phyloP scores from a whole-genome alignment of 805 yeast genomes.

The Alloascoidea africana region DNA sequence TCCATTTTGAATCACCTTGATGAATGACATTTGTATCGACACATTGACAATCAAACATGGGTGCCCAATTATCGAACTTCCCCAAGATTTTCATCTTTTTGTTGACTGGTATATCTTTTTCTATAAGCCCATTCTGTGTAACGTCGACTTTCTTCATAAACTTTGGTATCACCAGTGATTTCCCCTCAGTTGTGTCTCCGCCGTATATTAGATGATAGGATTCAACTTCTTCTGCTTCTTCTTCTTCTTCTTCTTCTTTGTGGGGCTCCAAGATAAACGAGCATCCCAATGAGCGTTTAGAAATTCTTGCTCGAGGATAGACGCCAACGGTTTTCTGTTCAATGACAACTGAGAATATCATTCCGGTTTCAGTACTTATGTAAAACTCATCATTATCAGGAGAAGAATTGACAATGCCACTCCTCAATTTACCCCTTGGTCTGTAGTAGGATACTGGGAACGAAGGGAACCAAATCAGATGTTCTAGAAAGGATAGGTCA shows the following conservation, averaged over 20 bases:
- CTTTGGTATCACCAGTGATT: slow-evolving; percentile 18
- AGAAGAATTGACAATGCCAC: no score
- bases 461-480: slow-evolving; percentile 9
- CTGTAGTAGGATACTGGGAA: slow-evolving; percentile 27
- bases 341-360: slow-evolving; percentile 12
- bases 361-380: slow-evolving; percentile 14
- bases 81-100: slow-evolving; percentile 7
- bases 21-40: slow-evolving; percentile 13
- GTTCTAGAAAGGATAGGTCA: slow-evolving; percentile 20
- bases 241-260: slow-evolving; percentile 8
- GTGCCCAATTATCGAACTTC: slow-evolving; percentile 32
- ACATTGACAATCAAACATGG: slow-evolving; percentile 25
- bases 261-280: slow-evolving; percentile 12
- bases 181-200: slow-evolving; percentile 25
- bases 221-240: slow-evolving; percentile 4
- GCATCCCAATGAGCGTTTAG: slow-evolving; percentile 22
- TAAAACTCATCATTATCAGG: slow-evolving; percentile 9
- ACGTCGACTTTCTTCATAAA: slow-evolving; percentile 9
- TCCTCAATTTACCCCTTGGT: no score
- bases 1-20: slow-evolving; percentile 14
- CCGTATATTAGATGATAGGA: slow-evolving; percentile 17
- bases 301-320: slow-evolving; percentile 21
- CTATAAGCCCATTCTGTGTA: slow-evolving; percentile 4
- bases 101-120: slow-evolving; percentile 5
- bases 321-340: slow-evolving; percentile 10